Base-by-base conservation (phyloP, 106 monocot genomes). In the Dioscorea alata region DNA sequence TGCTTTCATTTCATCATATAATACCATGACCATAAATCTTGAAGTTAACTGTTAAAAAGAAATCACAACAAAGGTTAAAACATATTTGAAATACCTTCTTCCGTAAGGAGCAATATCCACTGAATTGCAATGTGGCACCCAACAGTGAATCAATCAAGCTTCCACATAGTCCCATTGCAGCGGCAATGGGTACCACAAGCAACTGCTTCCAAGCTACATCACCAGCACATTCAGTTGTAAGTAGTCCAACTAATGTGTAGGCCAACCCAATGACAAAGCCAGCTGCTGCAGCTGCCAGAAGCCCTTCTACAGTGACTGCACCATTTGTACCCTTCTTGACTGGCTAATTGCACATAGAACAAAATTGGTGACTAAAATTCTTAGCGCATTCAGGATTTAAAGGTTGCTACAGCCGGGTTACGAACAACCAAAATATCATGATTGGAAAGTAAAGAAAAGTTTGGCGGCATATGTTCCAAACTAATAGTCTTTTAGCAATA, bases 241-340 rank as follows among this genome's bases (percentile, higher is more conserved):
- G 23, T 8, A 88, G 71, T 67, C 75, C 91, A 14, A 72, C 65
- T 23, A 86, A 16, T 23, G 79, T 60, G 76, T 59, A 91, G 52
- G 83, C 48, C 35, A 88, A 68, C 42, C 94, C 94, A 50, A 95
- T 78, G 19, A 88, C 60, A 61, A 86, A 77, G 17, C 94, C 94
- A 77, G 83, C 94, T 56, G 66, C 83, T 32, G 77, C 79, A 22
- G 94, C 82, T 61, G 94, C 94, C 58, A 74, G 5, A 68, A 91
- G 72, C 54, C 91, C 91, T 64, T 83, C 69, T 63, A 71, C 4
- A 19, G 90, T 85, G 23, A 94, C 85, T 22, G 75, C 90, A 64
- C 94, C 94, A 79, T 94, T 94, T 69, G 88, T 91, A 22, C 90
- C 94, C 75, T 85, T 94, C 31, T 67, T 72, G 42, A 94, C 94